phyloP scores from a whole-genome alignment of 208 protist genomes.

The Wallacemonas sp. region DNA sequence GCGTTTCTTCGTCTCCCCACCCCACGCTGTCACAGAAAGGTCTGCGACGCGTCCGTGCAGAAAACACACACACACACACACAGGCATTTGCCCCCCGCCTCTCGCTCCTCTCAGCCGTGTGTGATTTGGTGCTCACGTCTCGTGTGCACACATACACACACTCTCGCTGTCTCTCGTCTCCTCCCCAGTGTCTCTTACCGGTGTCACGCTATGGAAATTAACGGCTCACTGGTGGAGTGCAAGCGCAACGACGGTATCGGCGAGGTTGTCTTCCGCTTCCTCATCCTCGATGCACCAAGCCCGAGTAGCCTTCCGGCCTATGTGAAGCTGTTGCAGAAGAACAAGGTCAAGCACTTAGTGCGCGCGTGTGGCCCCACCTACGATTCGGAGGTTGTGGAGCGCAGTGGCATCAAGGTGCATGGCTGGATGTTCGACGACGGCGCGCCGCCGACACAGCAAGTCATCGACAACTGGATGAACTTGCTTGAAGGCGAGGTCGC shows the following conservation, averaged over 20 bases:
- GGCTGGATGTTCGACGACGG: constrained; percentile 70
- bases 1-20: too few relatives aligned
- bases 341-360: constrained; percentile 45
- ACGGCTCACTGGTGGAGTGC: constrained; percentile 34
- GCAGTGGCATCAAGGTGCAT: constrained; percentile 30
- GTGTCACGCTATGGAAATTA: constrained; percentile 32
- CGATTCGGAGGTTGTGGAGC: constrained; percentile 20
- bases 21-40: too few relatives aligned
- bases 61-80: too few relatives aligned
- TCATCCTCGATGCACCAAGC: constrained; percentile 48
- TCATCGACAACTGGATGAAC: constrained; percentile 47
- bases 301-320: constrained; percentile 40
- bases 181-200: too few relatives aligned
- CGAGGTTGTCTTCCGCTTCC: constrained; percentile 35
- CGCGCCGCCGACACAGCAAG: constrained; percentile 40
- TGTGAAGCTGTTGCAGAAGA: constrained; percentile 42
- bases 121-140: too few relatives aligned
- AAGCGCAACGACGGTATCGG: constrained; percentile 17
- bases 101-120: too few relatives aligned
- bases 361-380: constrained; percentile 50
- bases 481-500: constrained; percentile 33
- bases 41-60: too few relatives aligned
- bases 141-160: too few relatives aligned
- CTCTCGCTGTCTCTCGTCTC: too few relatives aligned
- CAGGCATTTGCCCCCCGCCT: too few relatives aligned